phyloP scores from a whole-genome alignment of 208 protist genomes.

The Crithidia fasciculata region DNA sequence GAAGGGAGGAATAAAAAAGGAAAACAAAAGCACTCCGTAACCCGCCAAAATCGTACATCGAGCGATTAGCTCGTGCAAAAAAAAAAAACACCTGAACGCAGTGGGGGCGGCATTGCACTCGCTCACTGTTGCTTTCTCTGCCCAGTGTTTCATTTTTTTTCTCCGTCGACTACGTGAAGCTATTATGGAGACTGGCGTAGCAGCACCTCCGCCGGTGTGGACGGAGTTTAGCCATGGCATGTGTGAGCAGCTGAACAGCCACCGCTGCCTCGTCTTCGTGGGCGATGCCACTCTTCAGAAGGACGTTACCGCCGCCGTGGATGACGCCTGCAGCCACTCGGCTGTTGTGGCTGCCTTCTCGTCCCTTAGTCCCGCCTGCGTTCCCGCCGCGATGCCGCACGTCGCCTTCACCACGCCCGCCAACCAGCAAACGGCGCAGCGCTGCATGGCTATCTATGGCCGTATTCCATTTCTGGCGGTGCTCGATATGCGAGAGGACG shows the following conservation, averaged over 20 bases:
- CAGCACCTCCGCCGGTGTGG: constrained; percentile 21
- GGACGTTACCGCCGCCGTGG: constrained; percentile 1
- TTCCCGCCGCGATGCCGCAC: constrained; percentile 20
- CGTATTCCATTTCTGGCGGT: constrained; percentile 40
- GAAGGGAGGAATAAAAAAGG: too few relatives aligned
- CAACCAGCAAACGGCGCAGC: constrained; percentile 27
- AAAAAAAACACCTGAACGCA: too few relatives aligned
- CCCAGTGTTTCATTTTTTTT: constrained; percentile 4
- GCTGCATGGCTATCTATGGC: constrained; percentile 44
- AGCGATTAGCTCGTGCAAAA: too few relatives aligned
- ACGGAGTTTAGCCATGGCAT: constrained; percentile 20
- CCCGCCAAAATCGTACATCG: too few relatives aligned
- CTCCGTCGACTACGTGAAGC: neutral
- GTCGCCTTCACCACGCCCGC: constrained; percentile 28
- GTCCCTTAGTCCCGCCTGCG: neutral
- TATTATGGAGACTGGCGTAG: neutral
- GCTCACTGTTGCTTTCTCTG: too few relatives aligned
- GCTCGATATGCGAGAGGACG: constrained; percentile 42
- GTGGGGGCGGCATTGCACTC: too few relatives aligned
- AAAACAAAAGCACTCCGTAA: too few relatives aligned
- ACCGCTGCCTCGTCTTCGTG: constrained; percentile 23
- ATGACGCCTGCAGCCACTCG: constrained; percentile 11
- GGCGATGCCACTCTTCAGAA: constrained; percentile 10
- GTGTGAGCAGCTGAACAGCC: constrained; percentile 23
- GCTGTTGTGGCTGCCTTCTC: constrained; percentile 8